Evolutionary conservation across 495 filamentous ascomycete genomes (phyloP).

Genomic region (Lasiosphaeriaceae sp.): DNA sequence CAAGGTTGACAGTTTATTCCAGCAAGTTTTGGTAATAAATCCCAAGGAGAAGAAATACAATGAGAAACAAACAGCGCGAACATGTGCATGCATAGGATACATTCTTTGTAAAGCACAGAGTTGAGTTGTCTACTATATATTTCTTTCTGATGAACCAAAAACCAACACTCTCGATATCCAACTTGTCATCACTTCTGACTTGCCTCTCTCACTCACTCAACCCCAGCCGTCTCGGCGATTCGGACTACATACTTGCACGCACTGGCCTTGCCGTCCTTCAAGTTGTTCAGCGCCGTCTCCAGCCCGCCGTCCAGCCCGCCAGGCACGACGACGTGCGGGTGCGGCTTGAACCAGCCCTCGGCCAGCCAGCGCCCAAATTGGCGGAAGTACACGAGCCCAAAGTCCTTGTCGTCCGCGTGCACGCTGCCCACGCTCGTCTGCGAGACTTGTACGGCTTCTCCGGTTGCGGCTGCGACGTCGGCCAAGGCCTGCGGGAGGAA

Average conservation of each 20-base stretch:
- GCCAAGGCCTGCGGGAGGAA: too few species aligned
- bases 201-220: conserved; percentile 5
- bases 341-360: conserved; percentile 58
- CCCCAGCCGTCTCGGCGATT: conserved; percentile 57
- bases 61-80: too few species aligned
- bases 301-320: conserved; percentile 59
- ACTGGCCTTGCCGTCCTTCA: conserved; percentile 61
- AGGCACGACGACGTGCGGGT: conserved; percentile 57
- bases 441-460: conserved; percentile 29
- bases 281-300: conserved; percentile 49
- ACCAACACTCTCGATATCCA: not conserved
- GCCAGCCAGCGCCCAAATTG: conserved; percentile 49
- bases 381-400: conserved; percentile 53
- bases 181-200: not conserved
- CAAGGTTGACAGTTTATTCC: too few species aligned
- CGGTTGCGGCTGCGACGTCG: too few species aligned
- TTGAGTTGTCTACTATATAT: too few species aligned
- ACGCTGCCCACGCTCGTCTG: conserved; percentile 48
- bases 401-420: conserved; percentile 51
- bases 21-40: too few species aligned
- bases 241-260: conserved; percentile 67
- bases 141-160: not conserved
- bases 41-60: too few species aligned
- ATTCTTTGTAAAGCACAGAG: too few species aligned
- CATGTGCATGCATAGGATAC: too few species aligned